phyloP scores from a whole-genome alignment of 441 rosid species.

The Populus tomentosa region DNA sequence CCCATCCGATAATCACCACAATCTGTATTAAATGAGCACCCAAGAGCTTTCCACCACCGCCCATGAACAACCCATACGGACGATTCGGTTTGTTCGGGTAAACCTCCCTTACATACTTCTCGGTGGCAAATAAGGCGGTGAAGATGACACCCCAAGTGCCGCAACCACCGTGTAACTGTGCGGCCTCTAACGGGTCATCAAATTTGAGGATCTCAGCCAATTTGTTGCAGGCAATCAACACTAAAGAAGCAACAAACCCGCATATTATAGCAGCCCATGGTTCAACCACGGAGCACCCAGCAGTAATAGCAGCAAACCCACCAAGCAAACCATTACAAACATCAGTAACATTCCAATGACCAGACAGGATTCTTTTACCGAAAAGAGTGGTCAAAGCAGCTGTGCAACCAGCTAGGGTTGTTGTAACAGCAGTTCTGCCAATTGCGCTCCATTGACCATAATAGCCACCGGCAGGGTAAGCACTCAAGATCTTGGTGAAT shows the following conservation, averaged over 20 bases:
- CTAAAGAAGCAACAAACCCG: conserved; percentile 64
- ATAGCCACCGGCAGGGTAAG: conserved; percentile 34
- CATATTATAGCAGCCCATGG: conserved; percentile 88
- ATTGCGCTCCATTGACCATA: conserved; percentile 88
- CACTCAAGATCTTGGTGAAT: conserved; percentile 43
- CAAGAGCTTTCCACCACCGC: conserved; percentile 76
- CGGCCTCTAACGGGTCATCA: conserved; percentile 83
- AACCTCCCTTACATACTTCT: conserved; percentile 56
- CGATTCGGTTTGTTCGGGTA: conserved; percentile 33
- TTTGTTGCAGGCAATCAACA: conserved; percentile 60
- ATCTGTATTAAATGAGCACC: conserved; percentile 74
- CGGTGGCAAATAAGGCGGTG: conserved; percentile 63
- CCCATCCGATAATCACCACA: conserved; percentile 68
- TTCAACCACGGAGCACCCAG: conserved; percentile 77
- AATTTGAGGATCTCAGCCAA: conserved; percentile 48
- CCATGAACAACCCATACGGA: conserved; percentile 70
- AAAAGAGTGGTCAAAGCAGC: conserved; percentile 81
- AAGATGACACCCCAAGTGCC: conserved; percentile 84
- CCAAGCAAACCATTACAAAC: conserved; percentile 84
- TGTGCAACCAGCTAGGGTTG: conserved; percentile 73
- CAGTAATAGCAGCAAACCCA: conserved; percentile 82
- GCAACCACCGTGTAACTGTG: conserved; percentile 88
- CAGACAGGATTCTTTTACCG: conserved; percentile 57
- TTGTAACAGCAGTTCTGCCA: conserved; percentile 81
- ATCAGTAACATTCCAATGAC: conserved; percentile 86